These are phyloP conservation scores for Ambrosiella cleistominuta DNA, from an alignment of 2,329 filamentous ascomycete species.

Conservation along the genomic window DNA sequence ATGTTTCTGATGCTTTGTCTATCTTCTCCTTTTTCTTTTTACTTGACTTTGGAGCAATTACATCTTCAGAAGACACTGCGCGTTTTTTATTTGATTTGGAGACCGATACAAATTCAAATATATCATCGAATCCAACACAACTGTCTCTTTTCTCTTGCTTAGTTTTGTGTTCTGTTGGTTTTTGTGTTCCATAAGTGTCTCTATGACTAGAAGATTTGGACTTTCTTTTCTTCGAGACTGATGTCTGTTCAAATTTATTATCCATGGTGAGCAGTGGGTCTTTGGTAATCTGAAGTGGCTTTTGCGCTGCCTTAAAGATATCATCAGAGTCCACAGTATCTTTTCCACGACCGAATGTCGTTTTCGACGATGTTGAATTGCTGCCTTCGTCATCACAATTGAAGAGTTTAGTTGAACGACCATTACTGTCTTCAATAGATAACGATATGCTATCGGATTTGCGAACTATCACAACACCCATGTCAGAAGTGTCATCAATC, in stretches of 20 bases:
- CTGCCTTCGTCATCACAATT: neutral
- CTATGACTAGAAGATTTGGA: neutral
- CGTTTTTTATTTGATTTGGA: slow-evolving; percentile 3
- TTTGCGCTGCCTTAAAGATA: neutral
- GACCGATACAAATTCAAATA: neutral
- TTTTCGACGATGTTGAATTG: neutral
- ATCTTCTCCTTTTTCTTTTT: neutral
- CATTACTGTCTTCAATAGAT: neutral
- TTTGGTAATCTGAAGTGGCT: neutral
- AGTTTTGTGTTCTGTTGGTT: no score
- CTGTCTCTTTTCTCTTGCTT: neutral
- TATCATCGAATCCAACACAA: slow-evolving; percentile 1
- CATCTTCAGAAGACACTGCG: neutral
- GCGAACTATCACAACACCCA: neutral
- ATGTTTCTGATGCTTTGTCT: neutral
- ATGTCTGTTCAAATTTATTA: slow-evolving; percentile 1
- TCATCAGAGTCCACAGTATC: neutral
- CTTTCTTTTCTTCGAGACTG: neutral
- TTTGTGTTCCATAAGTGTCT: neutral
- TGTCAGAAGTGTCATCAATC: neutral
- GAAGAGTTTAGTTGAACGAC: no score
- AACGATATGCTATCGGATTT: neutral
- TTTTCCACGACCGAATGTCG: neutral
- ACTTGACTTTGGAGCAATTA: neutral
- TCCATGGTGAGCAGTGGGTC: neutral